Evolutionary conservation across 345 rosid species (phyloP).

Genomic region (Camelina sativa): DNA sequence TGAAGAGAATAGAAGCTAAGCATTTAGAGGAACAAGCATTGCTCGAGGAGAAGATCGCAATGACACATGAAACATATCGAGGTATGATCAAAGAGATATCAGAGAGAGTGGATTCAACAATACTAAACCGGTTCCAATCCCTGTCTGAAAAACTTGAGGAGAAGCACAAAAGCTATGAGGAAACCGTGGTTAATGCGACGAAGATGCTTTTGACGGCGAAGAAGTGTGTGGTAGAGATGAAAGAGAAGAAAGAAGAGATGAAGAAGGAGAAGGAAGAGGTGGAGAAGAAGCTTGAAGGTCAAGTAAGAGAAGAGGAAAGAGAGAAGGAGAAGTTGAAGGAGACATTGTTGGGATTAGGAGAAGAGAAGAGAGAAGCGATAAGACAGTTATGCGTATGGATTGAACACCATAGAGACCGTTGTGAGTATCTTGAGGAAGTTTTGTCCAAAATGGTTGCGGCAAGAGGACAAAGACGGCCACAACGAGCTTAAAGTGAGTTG

Average conservation of each 20-base stretch:
- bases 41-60: constrained; percentile 62
- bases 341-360: constrained; percentile 58
- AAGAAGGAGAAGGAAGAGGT: constrained; percentile 42
- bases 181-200: constrained; percentile 49
- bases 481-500: constrained; percentile 28
- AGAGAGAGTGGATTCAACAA: constrained; percentile 44
- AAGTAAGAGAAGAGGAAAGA: constrained; percentile 50
- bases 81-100: constrained; percentile 55
- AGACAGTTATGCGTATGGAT: constrained; percentile 84
- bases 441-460: constrained; percentile 37
- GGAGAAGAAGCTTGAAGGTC: constrained; percentile 53
- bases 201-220: constrained; percentile 53
- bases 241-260: constrained; percentile 45
- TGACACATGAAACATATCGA: constrained; percentile 49
- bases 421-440: constrained; percentile 48
- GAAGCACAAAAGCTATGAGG: constrained; percentile 44
- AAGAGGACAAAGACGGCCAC: constrained; percentile 37
- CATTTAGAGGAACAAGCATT: constrained; percentile 62
- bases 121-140: constrained; percentile 49
- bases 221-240: constrained; percentile 53
- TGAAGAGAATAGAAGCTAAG: constrained; percentile 65
- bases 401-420: constrained; percentile 73
- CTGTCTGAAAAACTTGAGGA: constrained; percentile 51
- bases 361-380: constrained; percentile 84
- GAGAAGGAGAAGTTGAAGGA: constrained; percentile 60